Percentiles rank a stretch among this genome's conserved stretches.
Evolutionary conservation across 208 protist genomes (phyloP).

Genomic region (Acanthamoeba quina): DNA sequence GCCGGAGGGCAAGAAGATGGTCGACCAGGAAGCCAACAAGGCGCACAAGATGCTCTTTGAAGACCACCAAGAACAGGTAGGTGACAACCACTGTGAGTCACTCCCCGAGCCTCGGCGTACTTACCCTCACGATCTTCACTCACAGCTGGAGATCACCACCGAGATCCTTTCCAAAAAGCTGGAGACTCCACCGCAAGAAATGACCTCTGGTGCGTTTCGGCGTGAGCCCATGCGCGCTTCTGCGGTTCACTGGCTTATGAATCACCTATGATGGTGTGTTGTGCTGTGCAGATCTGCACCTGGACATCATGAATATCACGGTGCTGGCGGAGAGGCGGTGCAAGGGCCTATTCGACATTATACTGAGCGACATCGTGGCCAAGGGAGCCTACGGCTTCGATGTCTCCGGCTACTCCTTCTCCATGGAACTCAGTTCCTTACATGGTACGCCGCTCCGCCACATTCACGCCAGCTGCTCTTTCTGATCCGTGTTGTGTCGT

Average conservation of each 20-base stretch:
- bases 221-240: not conserved
- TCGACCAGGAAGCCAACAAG: conserved; percentile 12
- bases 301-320: conserved; percentile 63
- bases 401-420: conserved; percentile 49
- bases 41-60: conserved; percentile 68
- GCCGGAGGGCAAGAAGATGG: conserved; percentile 64
- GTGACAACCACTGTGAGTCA: not conserved
- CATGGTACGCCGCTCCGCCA: not conserved
- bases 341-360: conserved; percentile 53
- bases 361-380: conserved; percentile 31
- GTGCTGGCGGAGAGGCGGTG: conserved; percentile 63
- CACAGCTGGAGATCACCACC: conserved; percentile 38
- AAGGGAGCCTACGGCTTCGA: conserved; percentile 61
- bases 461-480: not conserved
- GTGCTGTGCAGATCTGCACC: not conserved
- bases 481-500: not conserved
- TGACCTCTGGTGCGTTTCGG: not conserved
- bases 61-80: conserved; percentile 51
- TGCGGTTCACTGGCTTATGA: not conserved
- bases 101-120: not conserved
- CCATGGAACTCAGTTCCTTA: conserved; percentile 36
- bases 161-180: conserved; percentile 57
- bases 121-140: not conserved
- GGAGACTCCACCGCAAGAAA: conserved; percentile 42
- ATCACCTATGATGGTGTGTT: not conserved